Evolutionary conservation across 2,329 filamentous ascomycete species (phyloP).

Genomic region (Teratosphaeria pseudoeucalypti): DNA sequence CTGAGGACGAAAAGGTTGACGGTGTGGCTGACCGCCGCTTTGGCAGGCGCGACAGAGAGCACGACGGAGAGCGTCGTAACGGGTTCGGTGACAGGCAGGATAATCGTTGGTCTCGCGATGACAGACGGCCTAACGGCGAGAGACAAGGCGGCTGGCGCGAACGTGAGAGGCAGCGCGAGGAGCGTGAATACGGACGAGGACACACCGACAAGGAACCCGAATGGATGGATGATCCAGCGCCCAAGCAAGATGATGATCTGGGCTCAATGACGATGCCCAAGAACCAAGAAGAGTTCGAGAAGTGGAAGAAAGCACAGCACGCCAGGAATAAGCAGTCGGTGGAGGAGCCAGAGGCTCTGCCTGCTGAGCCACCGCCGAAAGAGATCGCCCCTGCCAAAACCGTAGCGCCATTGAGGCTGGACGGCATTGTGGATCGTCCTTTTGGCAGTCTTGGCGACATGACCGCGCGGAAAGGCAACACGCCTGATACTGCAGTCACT

Average conservation of each 20-base stretch:
- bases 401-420: slow-evolving; percentile 52
- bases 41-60: slow-evolving; percentile 17
- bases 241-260: slow-evolving; percentile 51
- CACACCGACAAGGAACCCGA: slow-evolving; percentile 73
- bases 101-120: slow-evolving; percentile 44
- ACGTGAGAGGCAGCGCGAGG: slow-evolving; percentile 32
- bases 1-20: slow-evolving; percentile 52
- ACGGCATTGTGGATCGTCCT: slow-evolving; percentile 65
- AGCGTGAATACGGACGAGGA: slow-evolving; percentile 44
- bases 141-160: slow-evolving; percentile 51
- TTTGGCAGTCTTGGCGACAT: slow-evolving; percentile 53
- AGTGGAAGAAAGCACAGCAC: slow-evolving; percentile 78
- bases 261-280: slow-evolving; percentile 34
- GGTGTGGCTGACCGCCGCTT: slow-evolving; percentile 41
- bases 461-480: slow-evolving; percentile 30
- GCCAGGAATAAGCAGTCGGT: slow-evolving; percentile 48
- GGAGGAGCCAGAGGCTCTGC: slow-evolving; percentile 12
- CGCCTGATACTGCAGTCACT: slow-evolving; percentile 25
- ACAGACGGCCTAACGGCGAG: slow-evolving; percentile 30
- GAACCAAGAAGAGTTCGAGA: slow-evolving; percentile 85
- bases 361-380: background rate
- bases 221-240: slow-evolving; percentile 58
- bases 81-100: slow-evolving; percentile 60
- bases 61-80: slow-evolving; percentile 49
- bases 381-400: slow-evolving; percentile 30